Evolutionary conservation across 371 early-diverging fungal species (phyloP).

Genomic region (Chytridium lagenaria): DNA sequence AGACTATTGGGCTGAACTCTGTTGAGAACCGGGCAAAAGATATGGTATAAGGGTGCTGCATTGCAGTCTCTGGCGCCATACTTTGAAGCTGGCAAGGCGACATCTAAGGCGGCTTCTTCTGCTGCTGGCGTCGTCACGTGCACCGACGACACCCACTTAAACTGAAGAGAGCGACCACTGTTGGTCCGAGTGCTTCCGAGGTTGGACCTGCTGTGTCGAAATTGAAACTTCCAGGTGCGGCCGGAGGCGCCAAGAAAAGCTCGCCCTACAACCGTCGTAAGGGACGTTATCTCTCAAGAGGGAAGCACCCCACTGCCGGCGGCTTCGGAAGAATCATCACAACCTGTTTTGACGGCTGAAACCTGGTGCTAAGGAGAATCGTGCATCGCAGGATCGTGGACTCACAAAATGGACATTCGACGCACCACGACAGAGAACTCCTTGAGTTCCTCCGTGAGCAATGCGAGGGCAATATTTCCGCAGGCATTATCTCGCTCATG

Average conservation of each 20-base stretch:
- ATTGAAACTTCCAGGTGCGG: not conserved
- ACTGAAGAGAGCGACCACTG: conserved; percentile 4
- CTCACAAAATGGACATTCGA: conserved; percentile 77
- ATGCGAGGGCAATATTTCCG: conserved; percentile 64
- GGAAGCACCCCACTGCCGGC: conserved; percentile 6
- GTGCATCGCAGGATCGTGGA: conserved; percentile 74
- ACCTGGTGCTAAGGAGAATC: conserved; percentile 67
- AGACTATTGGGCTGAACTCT: conserved; percentile 65
- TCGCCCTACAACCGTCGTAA: not conserved
- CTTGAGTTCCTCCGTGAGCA: conserved; percentile 67
- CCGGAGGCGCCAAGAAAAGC: not conserved
- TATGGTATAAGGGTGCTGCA: conserved; percentile 48
- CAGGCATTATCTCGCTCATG: conserved; percentile 62
- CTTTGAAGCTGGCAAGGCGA: conserved; percentile 35
- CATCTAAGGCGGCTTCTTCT: conserved; percentile 13
- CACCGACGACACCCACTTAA: not conserved
- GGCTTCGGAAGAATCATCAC: not conserved
- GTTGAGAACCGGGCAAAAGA: conserved; percentile 65
- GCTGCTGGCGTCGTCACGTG: conserved; percentile 16
- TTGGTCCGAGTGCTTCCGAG: not conserved
- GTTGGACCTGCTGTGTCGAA: not conserved
- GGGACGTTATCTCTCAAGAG: conserved; percentile 14
- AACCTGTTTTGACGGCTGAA: conserved; percentile 70
- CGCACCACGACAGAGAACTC: conserved; percentile 72
- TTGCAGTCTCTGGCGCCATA: conserved; percentile 42